Evolutionary conservation across 2,329 filamentous ascomycete species (phyloP), one percentile per base, ranked within the genome.

Genomic region (Exophiala xenobiotica): DNA sequence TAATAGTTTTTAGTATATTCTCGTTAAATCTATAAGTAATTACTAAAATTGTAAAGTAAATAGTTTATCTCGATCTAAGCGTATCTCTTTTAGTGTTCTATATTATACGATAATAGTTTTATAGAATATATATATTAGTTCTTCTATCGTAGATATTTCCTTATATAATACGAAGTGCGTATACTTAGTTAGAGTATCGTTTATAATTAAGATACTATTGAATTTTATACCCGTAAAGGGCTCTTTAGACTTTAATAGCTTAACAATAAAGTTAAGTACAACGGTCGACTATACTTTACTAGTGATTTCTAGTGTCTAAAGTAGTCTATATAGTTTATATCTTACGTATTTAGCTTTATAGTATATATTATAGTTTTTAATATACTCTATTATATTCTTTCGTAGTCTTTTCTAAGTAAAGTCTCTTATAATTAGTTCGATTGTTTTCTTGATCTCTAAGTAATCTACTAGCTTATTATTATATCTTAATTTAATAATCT

Each of bases 251-350:
- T 49, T 49, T 24, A 27, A n/a, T 49, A 49, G n/a, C 3, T 43
- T 44, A 2, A 14, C 38, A 26, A 43, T 49, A 38, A 51, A 45
- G 18, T 45, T 9, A 3, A 44, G 20, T 16, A 6, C 14, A 8
- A 44, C 26, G 12, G 16, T 26, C 8, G 14, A 4, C 42, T 14
- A 45, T n/a, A 8, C 3, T 22, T 45, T 11, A 16, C 16, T 22
- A 9, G 22, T n/a, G 19, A 19, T 44, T 29, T 14, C n/a, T 19
- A 16, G 3, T 6, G 4, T 16, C 14, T 50, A 18, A 22, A 45
- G 41, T 22, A 45, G 16, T 12, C 14, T 33, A 51, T 51, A 57
- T 18, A 24, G 47, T 40, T 54, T 54, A 52, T 57, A 33, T 43
- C 16, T n/a, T 22, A 8, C n/a, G 18, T 54, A 27, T 19, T 54